These are phyloP conservation scores for Panicum miliaceum DNA, from an alignment of 176 grass and related monocot species.

Conservation along the genomic window DNA sequence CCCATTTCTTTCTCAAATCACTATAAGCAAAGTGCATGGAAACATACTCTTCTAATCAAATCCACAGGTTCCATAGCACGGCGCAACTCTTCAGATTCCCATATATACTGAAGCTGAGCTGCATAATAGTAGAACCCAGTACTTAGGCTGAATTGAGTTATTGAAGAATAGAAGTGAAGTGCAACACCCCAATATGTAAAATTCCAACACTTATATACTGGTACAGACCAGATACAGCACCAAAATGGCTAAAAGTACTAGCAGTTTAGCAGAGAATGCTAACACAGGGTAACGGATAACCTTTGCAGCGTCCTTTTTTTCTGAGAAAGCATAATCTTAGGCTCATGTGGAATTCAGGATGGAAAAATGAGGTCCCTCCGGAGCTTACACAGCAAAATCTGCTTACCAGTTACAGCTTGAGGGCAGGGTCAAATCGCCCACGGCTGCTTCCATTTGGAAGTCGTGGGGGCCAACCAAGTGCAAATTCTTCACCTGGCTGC, in stretches of 20 bases:
- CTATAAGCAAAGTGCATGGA: not conserved
- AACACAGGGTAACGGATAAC: not conserved
- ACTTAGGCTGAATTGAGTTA: constrained; percentile 2
- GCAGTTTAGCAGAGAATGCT: not conserved
- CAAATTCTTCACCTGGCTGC: too few species aligned
- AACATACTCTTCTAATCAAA: constrained; percentile 87
- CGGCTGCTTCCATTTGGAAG: too few species aligned
- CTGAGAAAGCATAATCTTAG: not conserved
- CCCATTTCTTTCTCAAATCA: not conserved
- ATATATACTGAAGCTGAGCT: constrained; percentile 80
- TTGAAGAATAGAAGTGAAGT: not conserved
- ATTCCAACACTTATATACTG: not conserved
- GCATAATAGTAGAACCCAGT: constrained; percentile 15
- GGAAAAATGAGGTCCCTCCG: not conserved
- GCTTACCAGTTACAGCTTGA: too few species aligned
- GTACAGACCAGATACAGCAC: not conserved
- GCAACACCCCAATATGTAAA: not conserved
- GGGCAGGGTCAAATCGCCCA: too few species aligned
- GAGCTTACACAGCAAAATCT: too few species aligned
- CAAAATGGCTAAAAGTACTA: not conserved
- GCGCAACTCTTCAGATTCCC: constrained; percentile 83
- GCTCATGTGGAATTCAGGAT: not conserved
- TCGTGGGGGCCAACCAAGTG: too few species aligned
- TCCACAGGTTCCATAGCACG: constrained; percentile 82
- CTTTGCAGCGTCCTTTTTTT: not conserved